These are phyloP conservation scores for Spergularia azorica DNA, from an alignment of 179 eudicot genomes.

Conservation along the genomic window DNA sequence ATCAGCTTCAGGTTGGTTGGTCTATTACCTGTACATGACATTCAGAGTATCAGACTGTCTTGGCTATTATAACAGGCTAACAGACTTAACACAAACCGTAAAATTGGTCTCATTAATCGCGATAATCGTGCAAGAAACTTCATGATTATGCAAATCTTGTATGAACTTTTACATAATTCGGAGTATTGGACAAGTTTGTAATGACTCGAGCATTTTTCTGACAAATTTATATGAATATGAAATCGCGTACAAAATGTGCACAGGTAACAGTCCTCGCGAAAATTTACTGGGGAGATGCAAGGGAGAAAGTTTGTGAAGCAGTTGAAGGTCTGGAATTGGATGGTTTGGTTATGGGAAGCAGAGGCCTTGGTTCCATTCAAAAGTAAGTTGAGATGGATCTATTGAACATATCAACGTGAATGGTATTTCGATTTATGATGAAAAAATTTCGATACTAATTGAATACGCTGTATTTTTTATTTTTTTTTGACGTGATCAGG, in stretches of 20 bases:
- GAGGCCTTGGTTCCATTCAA: slow-evolving; percentile 45
- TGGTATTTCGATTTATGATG: not conserved
- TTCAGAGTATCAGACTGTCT: no score
- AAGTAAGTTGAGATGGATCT: slow-evolving; percentile 26
- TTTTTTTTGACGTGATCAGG: slow-evolving; percentile 26
- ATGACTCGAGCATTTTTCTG: not conserved
- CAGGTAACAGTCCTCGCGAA: slow-evolving; percentile 41
- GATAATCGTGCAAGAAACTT: no score
- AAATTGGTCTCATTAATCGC: no score
- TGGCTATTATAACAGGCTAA: no score
- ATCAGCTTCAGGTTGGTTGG: slow-evolving; percentile 29
- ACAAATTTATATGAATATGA: not conserved
- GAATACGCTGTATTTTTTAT: no score
- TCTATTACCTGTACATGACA: no score
- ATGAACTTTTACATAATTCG: no score
- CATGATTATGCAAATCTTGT: no score
- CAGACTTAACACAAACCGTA: no score
- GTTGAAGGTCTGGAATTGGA: slow-evolving; percentile 30
- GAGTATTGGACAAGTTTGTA: no score
- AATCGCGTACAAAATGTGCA: not conserved
- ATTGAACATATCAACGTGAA: not conserved
- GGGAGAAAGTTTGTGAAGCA: slow-evolving; percentile 51
- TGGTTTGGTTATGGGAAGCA: slow-evolving; percentile 50
- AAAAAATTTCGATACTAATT: not conserved
- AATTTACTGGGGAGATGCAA: slow-evolving; percentile 53